Conservation (phyloP, 306 rosid species). For the Sindora glabra region DNA sequence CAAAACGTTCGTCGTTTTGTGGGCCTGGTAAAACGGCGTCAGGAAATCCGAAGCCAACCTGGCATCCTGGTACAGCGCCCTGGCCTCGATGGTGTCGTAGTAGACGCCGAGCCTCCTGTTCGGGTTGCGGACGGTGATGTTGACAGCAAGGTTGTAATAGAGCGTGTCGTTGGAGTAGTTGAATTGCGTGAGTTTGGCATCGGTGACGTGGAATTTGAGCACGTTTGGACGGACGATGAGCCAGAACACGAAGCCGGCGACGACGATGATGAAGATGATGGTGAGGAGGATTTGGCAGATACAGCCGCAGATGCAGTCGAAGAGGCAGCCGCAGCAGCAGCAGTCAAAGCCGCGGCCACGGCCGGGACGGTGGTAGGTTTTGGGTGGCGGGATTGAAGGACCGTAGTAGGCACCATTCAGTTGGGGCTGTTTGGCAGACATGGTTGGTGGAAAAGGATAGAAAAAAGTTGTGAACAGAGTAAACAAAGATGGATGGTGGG, state of each 20-base stretch:
- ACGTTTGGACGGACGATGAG: constrained; percentile 44
- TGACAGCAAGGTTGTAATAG: constrained; percentile 33
- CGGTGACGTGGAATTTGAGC: constrained; percentile 33
- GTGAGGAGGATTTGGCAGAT: constrained; percentile 26
- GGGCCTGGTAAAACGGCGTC: constrained; percentile 32
- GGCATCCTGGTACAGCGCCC: constrained; percentile 31
- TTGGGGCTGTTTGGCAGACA: constrained; percentile 40
- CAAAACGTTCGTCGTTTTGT: constrained; percentile 24
- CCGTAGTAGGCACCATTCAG: constrained; percentile 84
- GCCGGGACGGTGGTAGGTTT: constrained; percentile 24
- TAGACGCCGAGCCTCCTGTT: constrained; percentile 41
- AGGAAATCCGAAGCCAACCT: constrained; percentile 9
- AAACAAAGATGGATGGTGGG: too few species aligned
- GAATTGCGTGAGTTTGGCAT: constrained; percentile 49
- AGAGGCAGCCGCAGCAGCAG: constrained; percentile 37
- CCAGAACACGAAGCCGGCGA: constrained; percentile 36
- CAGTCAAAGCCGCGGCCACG: constrained; percentile 30
- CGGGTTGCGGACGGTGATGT: constrained; percentile 53
- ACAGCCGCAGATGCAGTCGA: constrained; percentile 15
- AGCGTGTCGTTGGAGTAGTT: constrained; percentile 24
- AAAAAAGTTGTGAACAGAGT: too few species aligned
- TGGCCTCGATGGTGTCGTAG: constrained; percentile 42
- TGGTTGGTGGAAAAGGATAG: not conserved
- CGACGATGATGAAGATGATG: constrained; percentile 12
- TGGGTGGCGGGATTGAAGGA: constrained; percentile 60